These are phyloP conservation scores for Juglanconis oblonga DNA, from an alignment of 2,329 filamentous ascomycete genomes.

Conservation along the genomic window DNA sequence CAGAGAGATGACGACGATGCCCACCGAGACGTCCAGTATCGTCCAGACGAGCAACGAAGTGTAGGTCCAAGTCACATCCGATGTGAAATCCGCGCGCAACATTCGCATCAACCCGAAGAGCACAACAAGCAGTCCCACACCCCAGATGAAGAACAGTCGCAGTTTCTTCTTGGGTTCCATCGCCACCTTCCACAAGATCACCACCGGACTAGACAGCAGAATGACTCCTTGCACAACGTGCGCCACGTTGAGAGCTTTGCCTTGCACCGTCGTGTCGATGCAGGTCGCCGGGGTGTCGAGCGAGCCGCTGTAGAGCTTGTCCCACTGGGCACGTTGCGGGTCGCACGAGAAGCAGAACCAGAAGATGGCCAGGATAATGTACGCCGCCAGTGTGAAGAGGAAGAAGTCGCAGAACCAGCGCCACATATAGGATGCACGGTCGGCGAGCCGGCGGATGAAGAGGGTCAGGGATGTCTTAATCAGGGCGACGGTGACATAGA, in stretches of 20 bases:
- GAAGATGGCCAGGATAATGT: conserved; percentile 29
- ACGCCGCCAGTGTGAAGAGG: conserved; percentile 26
- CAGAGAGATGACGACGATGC: conserved; percentile 30
- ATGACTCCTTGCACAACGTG: conserved; percentile 33
- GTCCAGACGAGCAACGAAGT: conserved; percentile 28
- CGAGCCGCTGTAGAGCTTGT: conserved; percentile 24
- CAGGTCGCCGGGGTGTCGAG: conserved; percentile 22
- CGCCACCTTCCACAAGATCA: conserved; percentile 32
- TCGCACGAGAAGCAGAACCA: conserved; percentile 29
- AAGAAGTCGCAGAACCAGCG: conserved; percentile 29
- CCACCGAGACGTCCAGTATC: conserved; percentile 30
- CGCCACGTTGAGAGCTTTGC: conserved; percentile 26
- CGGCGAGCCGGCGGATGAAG: conserved; percentile 34
- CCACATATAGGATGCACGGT: conserved; percentile 28
- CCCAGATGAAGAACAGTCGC: conserved; percentile 31
- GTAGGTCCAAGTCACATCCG: conserved; percentile 26
- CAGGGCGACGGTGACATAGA: conserved; percentile 30
- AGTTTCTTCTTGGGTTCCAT: conserved; percentile 29
- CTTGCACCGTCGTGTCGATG: conserved; percentile 19
- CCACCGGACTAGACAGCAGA: conserved; percentile 30
- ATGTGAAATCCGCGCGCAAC: conserved; percentile 20
- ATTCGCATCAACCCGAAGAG: conserved; percentile 30
- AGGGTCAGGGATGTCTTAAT: conserved; percentile 35
- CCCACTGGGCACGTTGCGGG: conserved; percentile 26
- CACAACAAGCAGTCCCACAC: conserved; percentile 28